phyloP scores from a whole-genome alignment of 2,329 filamentous ascomycete species.

The Fusarium subtropicale region DNA sequence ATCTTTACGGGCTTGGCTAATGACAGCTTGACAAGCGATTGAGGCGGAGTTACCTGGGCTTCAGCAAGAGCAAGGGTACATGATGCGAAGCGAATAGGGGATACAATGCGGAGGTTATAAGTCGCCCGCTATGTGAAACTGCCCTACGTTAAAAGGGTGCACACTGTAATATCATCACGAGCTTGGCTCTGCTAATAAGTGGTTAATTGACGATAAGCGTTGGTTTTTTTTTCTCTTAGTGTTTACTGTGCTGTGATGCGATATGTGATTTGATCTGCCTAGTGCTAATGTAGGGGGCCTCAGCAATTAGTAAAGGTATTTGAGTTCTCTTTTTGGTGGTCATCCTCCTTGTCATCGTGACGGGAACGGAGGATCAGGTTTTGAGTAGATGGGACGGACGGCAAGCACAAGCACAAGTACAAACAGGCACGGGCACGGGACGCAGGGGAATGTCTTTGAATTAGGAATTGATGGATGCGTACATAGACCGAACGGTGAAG shows the following conservation, averaged over 20 bases:
- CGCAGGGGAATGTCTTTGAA: conserved; percentile 37
- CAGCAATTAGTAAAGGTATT: conserved; percentile 19
- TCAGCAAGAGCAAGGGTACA: conserved; percentile 12
- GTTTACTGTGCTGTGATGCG: conserved; percentile 1
- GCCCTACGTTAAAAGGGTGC: conserved; percentile 6
- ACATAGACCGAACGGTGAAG: background rate
- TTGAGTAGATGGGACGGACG: conserved; percentile 6
- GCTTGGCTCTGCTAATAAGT: conserved; percentile 5
- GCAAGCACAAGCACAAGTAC: conserved; percentile 9
- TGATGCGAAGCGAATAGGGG: conserved; percentile 17
- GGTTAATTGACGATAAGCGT: conserved; percentile 7
- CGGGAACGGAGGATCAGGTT: conserved; percentile 14
- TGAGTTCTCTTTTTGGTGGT: conserved; percentile 15
- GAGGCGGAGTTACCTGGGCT: conserved; percentile 30
- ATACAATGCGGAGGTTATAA: conserved; percentile 32
- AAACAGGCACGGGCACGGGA: conserved; percentile 32
- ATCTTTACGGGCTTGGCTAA: conserved; percentile 2
- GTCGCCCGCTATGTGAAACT: conserved; percentile 18
- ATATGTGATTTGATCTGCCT: background rate
- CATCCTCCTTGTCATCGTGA: conserved; percentile 41
- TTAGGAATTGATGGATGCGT: conserved; percentile 21
- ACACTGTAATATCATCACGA: conserved; percentile 16
- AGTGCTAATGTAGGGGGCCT: conserved; percentile 12
- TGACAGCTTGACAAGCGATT: conserved; percentile 21
- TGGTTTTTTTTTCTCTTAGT: background rate